phyloP scores from a whole-genome alignment of 345 rosid genomes.

The Eucalyptus urophylla region DNA sequence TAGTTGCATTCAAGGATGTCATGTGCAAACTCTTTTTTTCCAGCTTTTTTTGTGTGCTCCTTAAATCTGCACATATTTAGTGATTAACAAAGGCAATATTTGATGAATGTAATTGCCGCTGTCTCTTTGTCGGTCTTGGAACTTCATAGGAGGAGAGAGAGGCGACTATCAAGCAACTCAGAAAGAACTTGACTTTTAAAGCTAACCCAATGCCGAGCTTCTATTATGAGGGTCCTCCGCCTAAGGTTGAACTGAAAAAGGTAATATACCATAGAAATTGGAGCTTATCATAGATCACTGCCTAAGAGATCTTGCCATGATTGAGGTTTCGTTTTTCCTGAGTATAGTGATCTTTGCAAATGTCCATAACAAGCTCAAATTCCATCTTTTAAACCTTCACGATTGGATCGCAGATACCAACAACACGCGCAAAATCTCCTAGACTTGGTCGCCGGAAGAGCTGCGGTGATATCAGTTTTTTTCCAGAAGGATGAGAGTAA shows the following conservation, averaged over 20 bases:
- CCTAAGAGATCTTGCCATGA: background rate
- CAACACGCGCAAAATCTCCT: conserved; percentile 81
- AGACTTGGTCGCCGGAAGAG: conserved; percentile 56
- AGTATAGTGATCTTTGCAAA: background rate
- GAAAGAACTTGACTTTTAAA: conserved; percentile 66
- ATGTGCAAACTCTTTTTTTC: background rate
- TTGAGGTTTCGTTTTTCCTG: background rate
- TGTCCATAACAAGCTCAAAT: background rate
- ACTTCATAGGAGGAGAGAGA: conserved; percentile 64
- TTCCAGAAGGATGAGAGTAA: background rate
- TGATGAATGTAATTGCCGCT: background rate
- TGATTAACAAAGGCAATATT: background rate
- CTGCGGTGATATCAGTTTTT: background rate
- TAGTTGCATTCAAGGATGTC: background rate
- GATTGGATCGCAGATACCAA: conserved; percentile 39
- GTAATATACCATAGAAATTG: conserved; percentile 2
- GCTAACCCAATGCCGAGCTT: conserved; percentile 90
- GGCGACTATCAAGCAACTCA: conserved; percentile 71
- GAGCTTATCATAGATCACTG: background rate
- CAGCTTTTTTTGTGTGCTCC: background rate
- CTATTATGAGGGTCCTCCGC: conserved; percentile 81
- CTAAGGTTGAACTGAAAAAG: conserved; percentile 77
- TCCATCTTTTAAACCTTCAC: background rate
- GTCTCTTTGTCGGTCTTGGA: background rate
- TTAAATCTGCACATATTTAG: background rate